A percentile compares a stretch with the other conserved stretches of the same genome.
Conservation (phyloP, 306 rosid genomes). For the Oemleria cerasiformis region DNA sequence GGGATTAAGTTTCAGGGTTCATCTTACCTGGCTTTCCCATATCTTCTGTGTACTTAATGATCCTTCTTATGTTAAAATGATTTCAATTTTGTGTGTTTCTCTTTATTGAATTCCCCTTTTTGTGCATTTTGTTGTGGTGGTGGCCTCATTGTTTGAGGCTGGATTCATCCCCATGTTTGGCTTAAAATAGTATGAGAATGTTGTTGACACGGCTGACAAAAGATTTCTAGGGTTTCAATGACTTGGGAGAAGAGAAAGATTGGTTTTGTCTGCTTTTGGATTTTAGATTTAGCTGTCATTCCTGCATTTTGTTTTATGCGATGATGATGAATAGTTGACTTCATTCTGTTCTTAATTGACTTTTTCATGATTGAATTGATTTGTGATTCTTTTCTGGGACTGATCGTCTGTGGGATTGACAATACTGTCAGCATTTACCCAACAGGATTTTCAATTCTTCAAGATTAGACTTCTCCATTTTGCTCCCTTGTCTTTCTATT, state of each 20-base stretch:
- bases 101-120: neutral
- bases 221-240: neutral
- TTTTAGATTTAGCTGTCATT: neutral
- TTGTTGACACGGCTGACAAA: neutral
- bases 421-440: neutral
- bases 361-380: neutral
- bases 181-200: neutral
- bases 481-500: too few relatives aligned
- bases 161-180: neutral
- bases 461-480: too few relatives aligned
- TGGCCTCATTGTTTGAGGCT: neutral
- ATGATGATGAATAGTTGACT: neutral
- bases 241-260: neutral
- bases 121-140: neutral
- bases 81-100: neutral
- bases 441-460: neutral
- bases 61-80: neutral
- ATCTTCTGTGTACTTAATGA: conserved; percentile 15
- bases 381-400: neutral
- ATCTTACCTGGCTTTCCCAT: neutral
- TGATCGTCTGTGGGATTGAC: neutral
- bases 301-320: neutral
- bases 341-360: neutral
- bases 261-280: conserved; percentile 1
- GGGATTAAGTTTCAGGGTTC: conserved; percentile 11